Evolutionary conservation across 2,329 filamentous ascomycete genomes (phyloP).

Genomic region (Helminthosporium solani): DNA sequence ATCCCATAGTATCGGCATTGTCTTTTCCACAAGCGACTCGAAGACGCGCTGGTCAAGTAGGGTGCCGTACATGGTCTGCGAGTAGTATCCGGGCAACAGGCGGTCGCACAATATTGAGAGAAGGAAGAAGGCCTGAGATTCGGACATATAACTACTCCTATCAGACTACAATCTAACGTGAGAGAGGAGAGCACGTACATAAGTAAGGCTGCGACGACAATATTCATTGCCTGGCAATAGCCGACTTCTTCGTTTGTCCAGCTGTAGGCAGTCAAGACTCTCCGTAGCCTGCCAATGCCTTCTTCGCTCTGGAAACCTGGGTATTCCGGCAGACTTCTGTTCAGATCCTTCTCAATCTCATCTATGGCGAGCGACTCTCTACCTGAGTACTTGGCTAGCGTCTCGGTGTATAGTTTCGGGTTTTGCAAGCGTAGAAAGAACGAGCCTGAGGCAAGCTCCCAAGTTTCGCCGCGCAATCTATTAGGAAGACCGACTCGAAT

Average conservation of each 20-base stretch:
- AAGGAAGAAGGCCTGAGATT: conserved; percentile 91
- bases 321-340: conserved; percentile 94
- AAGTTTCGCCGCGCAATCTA: conserved; percentile 86
- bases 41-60: conserved; percentile 96
- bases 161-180: conserved; percentile 24
- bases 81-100: conserved; percentile 94
- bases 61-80: conserved; percentile 98
- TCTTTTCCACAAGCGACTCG: conserved; percentile 96
- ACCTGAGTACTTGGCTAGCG: conserved; percentile 77
- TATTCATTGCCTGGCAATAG: conserved; percentile 99
- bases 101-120: conserved; percentile 90
- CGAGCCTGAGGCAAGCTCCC: conserved; percentile 92
- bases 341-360: conserved; percentile 98
- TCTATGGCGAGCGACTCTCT: conserved; percentile 93
- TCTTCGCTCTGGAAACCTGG: conserved; percentile 96
- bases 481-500: conserved; percentile 95
- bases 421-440: conserved; percentile 84
- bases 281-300: conserved; percentile 83
- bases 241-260: conserved; percentile 95
- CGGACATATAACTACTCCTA: conserved; percentile 77
- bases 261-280: conserved; percentile 94
- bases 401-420: conserved; percentile 80
- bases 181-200: conserved; percentile 58
- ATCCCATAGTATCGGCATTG: conserved; percentile 97
- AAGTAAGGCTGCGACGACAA: conserved; percentile 93